These are phyloP conservation scores for Ocimum tenuiflorum DNA, from an alignment of 257 asterid species.

Conservation along the genomic window DNA sequence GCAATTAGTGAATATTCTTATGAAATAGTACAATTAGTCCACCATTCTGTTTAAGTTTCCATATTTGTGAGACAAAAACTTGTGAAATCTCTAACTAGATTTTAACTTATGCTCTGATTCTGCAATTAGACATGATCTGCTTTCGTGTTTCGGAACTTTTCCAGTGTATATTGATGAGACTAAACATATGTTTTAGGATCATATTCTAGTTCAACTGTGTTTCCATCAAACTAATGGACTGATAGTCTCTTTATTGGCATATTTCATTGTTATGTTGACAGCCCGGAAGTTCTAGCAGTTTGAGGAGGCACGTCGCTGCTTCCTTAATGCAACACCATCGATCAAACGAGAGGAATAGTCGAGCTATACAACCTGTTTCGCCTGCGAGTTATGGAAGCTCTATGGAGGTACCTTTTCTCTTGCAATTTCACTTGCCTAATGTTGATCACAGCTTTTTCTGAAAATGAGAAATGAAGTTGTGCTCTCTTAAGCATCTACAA, in stretches of 20 bases:
- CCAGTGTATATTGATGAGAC: not conserved
- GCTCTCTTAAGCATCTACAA: no score
- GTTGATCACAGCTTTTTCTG: not conserved
- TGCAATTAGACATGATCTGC: not conserved
- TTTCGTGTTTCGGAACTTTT: not conserved
- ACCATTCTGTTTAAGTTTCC: not conserved
- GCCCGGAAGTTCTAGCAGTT: slow-evolving; percentile 79
- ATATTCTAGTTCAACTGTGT: not conserved
- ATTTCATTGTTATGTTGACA: slow-evolving; percentile 23
- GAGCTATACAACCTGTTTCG: slow-evolving; percentile 76
- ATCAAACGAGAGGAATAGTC: slow-evolving; percentile 43
- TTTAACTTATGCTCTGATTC: not conserved
- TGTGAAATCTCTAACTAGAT: not conserved
- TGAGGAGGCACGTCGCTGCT: slow-evolving; percentile 74
- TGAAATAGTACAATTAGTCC: not conserved
- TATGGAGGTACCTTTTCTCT: slow-evolving; percentile 59
- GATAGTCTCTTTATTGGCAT: not conserved
- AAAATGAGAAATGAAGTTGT: not conserved
- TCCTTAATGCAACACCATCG: slow-evolving; percentile 72
- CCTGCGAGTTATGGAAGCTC: slow-evolving; percentile 93
- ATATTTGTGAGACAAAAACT: not conserved
- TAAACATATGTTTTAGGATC: not conserved
- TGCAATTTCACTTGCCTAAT: slow-evolving; percentile 3
- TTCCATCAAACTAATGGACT: not conserved
- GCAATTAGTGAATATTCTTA: no score